Evolutionary conservation across 2,329 filamentous ascomycete genomes (phyloP).

Genomic region (Fusarium verticillioides): DNA sequence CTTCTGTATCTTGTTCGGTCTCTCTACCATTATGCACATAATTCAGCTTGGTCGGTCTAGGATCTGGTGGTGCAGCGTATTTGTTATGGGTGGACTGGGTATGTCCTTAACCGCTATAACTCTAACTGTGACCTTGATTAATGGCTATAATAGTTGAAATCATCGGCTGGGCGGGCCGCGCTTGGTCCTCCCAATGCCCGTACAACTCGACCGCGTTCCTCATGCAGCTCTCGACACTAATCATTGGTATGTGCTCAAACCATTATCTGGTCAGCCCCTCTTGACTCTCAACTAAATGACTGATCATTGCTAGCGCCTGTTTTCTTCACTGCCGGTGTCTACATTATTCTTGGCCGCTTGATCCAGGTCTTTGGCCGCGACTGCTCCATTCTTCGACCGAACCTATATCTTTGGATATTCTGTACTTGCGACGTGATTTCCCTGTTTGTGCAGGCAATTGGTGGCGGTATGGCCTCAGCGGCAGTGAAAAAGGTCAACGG

Average conservation of each 20-base stretch:
- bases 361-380: background rate
- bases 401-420: background rate
- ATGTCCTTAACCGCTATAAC: background rate
- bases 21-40: background rate
- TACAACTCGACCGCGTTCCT: background rate
- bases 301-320: background rate
- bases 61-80: background rate
- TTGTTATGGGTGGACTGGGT: background rate
- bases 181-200: background rate
- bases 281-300: accelerated
- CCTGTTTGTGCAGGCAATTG: background rate
- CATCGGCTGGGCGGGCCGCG: background rate
- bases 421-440: background rate
- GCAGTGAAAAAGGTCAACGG: background rate
- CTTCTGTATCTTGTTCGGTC: background rate
- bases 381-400: background rate
- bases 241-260: background rate
- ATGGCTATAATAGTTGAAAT: background rate
- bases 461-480: background rate
- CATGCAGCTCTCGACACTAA: background rate
- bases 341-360: background rate
- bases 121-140: accelerated
- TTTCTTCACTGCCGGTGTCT: background rate
- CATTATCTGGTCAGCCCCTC: accelerated
- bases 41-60: background rate